Evolutionary conservation across 345 rosid species (phyloP).

Genomic region (Abelmoschus esculentus): DNA sequence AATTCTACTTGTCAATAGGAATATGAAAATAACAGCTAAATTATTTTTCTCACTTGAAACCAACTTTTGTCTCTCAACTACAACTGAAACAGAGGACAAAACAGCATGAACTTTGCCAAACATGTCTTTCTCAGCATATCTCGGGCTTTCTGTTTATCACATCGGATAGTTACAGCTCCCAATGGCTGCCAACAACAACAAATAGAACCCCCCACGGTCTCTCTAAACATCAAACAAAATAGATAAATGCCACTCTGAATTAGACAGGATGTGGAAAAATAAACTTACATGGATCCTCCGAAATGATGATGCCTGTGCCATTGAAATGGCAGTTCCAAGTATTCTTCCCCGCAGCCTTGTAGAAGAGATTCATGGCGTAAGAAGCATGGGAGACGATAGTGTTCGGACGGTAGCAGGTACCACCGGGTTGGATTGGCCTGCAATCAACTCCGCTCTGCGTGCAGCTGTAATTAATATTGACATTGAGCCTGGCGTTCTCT

Average conservation of each 20-base stretch:
- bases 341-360: slow-evolving; percentile 18
- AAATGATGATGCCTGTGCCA: slow-evolving; percentile 18
- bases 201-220: not conserved
- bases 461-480: slow-evolving; percentile 28
- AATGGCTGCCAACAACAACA: not conserved
- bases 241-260: not conserved
- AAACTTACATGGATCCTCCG: slow-evolving; percentile 21
- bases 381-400: slow-evolving; percentile 28
- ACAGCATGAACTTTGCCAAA: not conserved
- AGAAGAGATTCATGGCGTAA: slow-evolving; percentile 34
- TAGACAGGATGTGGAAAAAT: not conserved
- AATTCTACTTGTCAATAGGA: not conserved
- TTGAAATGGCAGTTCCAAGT: slow-evolving; percentile 27
- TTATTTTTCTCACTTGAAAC: not conserved
- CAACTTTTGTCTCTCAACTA: not conserved
- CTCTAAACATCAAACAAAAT: not conserved
- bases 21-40: not conserved
- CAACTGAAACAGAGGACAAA: not conserved
- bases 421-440: slow-evolving; percentile 33
- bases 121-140: not conserved
- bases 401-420: slow-evolving; percentile 23
- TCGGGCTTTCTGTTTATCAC: not conserved
- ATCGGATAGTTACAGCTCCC: not conserved
- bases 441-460: slow-evolving; percentile 28
- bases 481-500: not conserved